A percentile compares a stretch with the other conserved stretches of the same genome.
Conservation (phyloP, 441 rosid genomes). For the Erodium moschatum region DNA sequence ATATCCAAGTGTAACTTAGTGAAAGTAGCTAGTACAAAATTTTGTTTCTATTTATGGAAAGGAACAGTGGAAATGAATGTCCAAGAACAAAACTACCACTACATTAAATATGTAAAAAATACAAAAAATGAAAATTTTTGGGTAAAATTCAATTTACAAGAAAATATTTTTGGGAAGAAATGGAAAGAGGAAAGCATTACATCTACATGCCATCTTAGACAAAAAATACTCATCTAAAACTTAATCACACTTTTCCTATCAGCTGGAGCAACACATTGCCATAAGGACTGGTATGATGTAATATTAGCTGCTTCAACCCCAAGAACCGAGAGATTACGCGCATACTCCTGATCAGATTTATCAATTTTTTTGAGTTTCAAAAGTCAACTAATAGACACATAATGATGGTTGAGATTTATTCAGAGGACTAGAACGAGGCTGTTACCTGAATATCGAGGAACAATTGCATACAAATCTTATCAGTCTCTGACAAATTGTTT, state of each 20-base stretch:
- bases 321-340: constrained; percentile 54
- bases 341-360: constrained; percentile 56
- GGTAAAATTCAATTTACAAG: neutral
- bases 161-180: neutral
- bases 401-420: neutral
- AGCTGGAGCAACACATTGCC: constrained; percentile 87
- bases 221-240: constrained; percentile 27
- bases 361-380: neutral
- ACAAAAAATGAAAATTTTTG: neutral
- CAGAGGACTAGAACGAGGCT: neutral
- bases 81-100: neutral
- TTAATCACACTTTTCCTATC: constrained; percentile 46
- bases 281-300: constrained; percentile 53
- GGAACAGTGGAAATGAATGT: constrained; percentile 1
- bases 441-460: constrained; percentile 92
- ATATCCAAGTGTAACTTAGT: neutral
- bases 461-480: constrained; percentile 86
- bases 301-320: constrained; percentile 69
- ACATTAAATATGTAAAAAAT: neutral
- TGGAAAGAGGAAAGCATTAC: neutral
- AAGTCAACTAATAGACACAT: neutral
- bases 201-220: constrained; percentile 17
- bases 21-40: neutral
- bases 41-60: neutral
- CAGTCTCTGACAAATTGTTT: constrained; percentile 66